These are phyloP conservation scores for Talaromyces verruculosus DNA, from an alignment of 2,329 filamentous ascomycete genomes.

Conservation along the genomic window DNA sequence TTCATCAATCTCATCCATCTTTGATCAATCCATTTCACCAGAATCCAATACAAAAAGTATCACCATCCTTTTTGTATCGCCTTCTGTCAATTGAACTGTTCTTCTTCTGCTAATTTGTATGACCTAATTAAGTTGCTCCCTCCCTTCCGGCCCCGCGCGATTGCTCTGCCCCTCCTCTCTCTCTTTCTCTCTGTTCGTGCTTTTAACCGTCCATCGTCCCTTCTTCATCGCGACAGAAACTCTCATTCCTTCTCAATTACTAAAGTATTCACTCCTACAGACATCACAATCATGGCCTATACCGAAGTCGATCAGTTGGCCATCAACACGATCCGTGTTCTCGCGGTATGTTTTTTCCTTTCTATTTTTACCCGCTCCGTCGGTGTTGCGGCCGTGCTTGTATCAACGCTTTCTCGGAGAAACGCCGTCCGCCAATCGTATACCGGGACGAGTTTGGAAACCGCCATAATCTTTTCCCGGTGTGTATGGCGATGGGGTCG, in stretches of 20 bases:
- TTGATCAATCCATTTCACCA: conserved; percentile 24
- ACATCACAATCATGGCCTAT: conserved; percentile 73
- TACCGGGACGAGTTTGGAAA: not conserved
- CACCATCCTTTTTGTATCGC: conserved; percentile 13
- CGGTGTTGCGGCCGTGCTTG: not conserved
- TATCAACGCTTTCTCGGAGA: conserved; percentile 13
- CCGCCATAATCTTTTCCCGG: not conserved
- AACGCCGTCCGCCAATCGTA: conserved; percentile 9
- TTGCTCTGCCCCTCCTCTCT: not conserved
- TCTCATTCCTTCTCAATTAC: not conserved
- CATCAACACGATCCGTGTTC: conserved; percentile 96
- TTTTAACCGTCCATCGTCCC: not conserved
- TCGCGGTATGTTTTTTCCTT: conserved; percentile 70
- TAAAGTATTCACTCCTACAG: conserved; percentile 25
- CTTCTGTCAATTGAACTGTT: conserved; percentile 11
- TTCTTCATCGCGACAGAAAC: not conserved
- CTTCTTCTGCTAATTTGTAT: not conserved
- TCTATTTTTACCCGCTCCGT: conserved; percentile 8
- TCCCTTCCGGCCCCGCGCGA: conserved; percentile 13
- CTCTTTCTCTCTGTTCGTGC: not conserved
- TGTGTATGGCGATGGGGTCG: not conserved
- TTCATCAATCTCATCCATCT: conserved; percentile 24
- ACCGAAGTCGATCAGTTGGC: conserved; percentile 82
- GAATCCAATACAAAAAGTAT: conserved; percentile 16
- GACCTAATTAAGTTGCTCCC: conserved; percentile 7